Base-by-base conservation (phyloP, 2,329 filamentous ascomycete species). In the Cladophialophora immunda region DNA sequence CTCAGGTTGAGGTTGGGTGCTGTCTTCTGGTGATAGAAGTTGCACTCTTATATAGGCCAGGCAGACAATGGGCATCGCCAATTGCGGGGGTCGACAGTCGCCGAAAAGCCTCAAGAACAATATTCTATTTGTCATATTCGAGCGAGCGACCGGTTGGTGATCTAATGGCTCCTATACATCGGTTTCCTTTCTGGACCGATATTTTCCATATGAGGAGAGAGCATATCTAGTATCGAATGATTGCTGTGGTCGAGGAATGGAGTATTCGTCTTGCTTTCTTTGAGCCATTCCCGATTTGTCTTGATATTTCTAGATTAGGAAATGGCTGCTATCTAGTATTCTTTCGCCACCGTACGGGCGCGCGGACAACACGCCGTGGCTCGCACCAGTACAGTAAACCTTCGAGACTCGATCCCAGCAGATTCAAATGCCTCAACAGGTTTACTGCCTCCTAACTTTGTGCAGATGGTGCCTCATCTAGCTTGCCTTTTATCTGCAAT, bases 191-290 rank as follows among this genome's bases (percentile, higher is more conserved):
- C 41, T 50, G 7, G 29, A 8, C 38, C 7, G 57, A 59, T 32
- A 50, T 22, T 59, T 52, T 34, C 57, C 57, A 8, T 17, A 59
- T 59, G 27, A 59, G 38, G 57, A 30, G 25, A 25, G 13, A 38
- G 5, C n/a, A 30, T 27, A 34, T 50, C 25, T 32, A 50, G 17
- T 6, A 19, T 22, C 19, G 13, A 25, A 45, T 8, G 19, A 30
- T 13, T 9, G n/a, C 13, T 17, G 17, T 9, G 11, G 57, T 19
- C 38, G 4, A 32, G 38, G 7, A 5, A 25, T 9, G 45, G 19
- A 13, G 22, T 50, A 25, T 13, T 25, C 22, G 27, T 50, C 22
- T 50, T 50, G 19, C 22, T 22, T 5, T 11, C 9, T 5, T 50
- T 11, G 19, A 50, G 45, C 45, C 11, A 50, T 50, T 27, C 45